These are phyloP conservation scores for Eimeria acervulina DNA, from an alignment of 169 alveolate species.

Conservation along the genomic window DNA sequence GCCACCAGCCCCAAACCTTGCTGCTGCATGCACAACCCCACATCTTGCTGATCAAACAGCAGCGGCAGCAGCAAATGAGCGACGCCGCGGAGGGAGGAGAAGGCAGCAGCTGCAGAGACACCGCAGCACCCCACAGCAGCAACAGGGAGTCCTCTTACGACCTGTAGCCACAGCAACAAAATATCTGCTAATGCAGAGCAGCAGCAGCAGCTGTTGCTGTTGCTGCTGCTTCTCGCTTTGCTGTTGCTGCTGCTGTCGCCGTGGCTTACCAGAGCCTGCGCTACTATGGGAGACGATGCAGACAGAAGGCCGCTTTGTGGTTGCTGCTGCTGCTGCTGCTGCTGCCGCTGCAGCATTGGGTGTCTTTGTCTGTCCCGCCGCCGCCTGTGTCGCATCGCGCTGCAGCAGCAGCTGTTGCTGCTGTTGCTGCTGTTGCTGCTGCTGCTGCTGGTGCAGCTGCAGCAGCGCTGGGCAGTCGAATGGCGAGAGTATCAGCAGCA, in stretches of 20 bases:
- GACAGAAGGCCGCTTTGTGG: too few species aligned
- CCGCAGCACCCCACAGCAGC: constrained; percentile 32
- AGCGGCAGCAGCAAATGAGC: constrained; percentile 42
- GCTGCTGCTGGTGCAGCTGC: constrained; percentile 6
- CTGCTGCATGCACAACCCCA: constrained; percentile 41
- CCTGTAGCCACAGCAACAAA: not conserved
- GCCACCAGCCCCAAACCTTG: constrained; percentile 26
- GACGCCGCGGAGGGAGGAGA: not conserved
- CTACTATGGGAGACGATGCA: too few species aligned
- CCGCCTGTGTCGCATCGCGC: not conserved
- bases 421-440: not conserved
- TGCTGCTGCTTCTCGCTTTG: not conserved
- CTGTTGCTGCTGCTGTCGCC: not conserved
- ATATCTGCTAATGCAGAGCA: not conserved
- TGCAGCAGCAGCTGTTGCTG: too few species aligned
- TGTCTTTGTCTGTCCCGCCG: not conserved
- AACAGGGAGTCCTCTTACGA: not conserved
- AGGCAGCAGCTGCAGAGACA: constrained; percentile 27
- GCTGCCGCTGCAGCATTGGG: not conserved
- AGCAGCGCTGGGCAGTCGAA: not conserved
- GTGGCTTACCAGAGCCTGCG: too few species aligned
- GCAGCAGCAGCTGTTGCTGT: not conserved
- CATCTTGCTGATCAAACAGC: constrained; percentile 45
- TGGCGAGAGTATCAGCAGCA: constrained; percentile 9
- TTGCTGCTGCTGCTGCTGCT: constrained; percentile 1